A percentile compares a stretch with the other conserved stretches of the same genome.
Evolutionary conservation across 176 grass and related monocot genomes (phyloP).

Genomic region (Avena sativa): DNA sequence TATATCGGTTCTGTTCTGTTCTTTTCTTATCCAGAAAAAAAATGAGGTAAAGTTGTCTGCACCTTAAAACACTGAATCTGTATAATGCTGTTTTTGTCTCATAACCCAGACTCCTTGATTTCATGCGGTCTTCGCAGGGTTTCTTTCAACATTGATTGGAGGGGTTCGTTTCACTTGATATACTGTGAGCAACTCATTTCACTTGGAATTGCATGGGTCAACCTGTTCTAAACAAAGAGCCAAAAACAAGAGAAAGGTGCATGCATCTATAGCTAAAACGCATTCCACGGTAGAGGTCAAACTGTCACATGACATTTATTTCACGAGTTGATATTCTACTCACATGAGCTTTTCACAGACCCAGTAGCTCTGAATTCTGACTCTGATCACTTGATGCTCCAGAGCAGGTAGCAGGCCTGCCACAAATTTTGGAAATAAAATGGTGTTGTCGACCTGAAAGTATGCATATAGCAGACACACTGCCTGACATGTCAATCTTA

Average conservation of each 20-base stretch:
- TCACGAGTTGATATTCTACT: slow-evolving; percentile 49
- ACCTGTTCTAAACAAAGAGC: slow-evolving; percentile 22
- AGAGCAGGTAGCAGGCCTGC: slow-evolving; percentile 37
- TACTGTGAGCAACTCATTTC: no score
- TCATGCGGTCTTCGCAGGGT: not conserved
- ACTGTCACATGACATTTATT: slow-evolving; percentile 44
- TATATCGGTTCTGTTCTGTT: not conserved
- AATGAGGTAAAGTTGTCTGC: not conserved
- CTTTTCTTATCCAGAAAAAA: not conserved
- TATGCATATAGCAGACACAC: not conserved
- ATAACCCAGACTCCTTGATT: no score
- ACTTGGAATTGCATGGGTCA: slow-evolving; percentile 30
- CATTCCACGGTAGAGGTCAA: slow-evolving; percentile 41
- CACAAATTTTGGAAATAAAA: not conserved
- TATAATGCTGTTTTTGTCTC: not conserved
- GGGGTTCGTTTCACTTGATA: no score
- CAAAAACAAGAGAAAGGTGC: not conserved
- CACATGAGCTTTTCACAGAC: slow-evolving; percentile 36
- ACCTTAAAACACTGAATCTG: not conserved
- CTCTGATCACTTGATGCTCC: slow-evolving; percentile 41
- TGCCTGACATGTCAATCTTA: slow-evolving; percentile 14
- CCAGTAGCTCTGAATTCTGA: slow-evolving; percentile 52
- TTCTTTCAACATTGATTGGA: no score
- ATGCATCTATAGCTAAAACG: not conserved
- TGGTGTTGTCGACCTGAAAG: not conserved